Percentiles rank a stretch among this genome's conserved stretches.
Evolutionary conservation across 2,329 filamentous ascomycete genomes (phyloP).

Genomic region (Diaporthe sp.): DNA sequence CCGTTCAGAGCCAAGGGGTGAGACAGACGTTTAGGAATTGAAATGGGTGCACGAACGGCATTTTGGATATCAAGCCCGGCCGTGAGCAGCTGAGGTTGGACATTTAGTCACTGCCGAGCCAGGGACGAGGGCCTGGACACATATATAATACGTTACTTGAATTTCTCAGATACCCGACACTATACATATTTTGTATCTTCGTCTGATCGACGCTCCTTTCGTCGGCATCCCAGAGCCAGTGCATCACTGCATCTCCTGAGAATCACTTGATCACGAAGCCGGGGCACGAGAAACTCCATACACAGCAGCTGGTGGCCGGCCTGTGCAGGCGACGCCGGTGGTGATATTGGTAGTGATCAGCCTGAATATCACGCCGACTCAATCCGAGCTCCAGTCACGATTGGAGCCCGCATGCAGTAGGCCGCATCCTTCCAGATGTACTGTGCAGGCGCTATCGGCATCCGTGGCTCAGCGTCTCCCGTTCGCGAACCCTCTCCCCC

Average conservation of each 20-base stretch:
- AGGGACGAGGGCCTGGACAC: conserved; percentile 31
- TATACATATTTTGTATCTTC: conserved; percentile 23
- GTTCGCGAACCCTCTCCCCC: neutral
- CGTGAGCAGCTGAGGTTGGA: conserved; percentile 20
- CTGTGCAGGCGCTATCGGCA: neutral
- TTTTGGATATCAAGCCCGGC: conserved; percentile 22
- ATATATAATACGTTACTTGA: conserved; percentile 38
- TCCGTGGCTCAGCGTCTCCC: conserved; percentile 2
- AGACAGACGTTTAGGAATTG: neutral
- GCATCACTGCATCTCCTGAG: neutral
- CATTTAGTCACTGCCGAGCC: conserved; percentile 31
- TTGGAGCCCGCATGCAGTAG: conserved; percentile 23
- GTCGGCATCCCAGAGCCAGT: neutral
- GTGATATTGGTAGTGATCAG: conserved; percentile 19
- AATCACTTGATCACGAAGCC: neutral
- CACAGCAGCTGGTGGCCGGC: neutral
- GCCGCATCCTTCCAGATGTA: conserved; percentile 13
- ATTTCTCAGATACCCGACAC: conserved; percentile 38
- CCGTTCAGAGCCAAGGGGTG: neutral
- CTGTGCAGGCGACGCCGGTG: neutral
- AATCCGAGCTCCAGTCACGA: neutral
- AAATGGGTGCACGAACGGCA: conserved; percentile 1
- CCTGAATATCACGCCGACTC: conserved; percentile 18
- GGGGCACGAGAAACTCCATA: neutral
- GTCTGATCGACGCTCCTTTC: neutral